phyloP scores from a whole-genome alignment of 2,329 filamentous ascomycete genomes.

The Penicillium fuscoglaucum region DNA sequence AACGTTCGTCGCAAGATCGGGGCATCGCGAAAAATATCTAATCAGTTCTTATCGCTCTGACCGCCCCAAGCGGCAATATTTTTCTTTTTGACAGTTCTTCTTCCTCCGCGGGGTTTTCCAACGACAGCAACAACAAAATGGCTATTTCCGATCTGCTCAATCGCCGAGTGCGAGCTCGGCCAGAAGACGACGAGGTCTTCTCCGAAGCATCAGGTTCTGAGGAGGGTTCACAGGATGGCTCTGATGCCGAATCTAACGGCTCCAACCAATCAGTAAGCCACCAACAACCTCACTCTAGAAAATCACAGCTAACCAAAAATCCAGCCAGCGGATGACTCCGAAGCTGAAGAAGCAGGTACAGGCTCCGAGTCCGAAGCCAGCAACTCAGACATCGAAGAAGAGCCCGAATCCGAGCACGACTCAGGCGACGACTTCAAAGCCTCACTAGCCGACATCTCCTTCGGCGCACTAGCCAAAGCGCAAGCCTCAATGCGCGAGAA shows the following conservation, averaged over 20 bases:
- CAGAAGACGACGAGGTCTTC: conserved; percentile 43
- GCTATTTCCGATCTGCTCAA: conserved; percentile 42
- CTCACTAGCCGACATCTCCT: conserved; percentile 67
- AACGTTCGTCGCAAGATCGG: background rate
- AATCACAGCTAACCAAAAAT: background rate
- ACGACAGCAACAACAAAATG: conserved; percentile 27
- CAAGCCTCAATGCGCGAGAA: conserved; percentile 64
- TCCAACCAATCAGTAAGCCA: conserved; percentile 21
- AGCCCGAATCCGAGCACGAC: conserved; percentile 26
- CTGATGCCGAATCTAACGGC: conserved; percentile 19
- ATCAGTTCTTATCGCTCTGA: conserved; percentile 23
- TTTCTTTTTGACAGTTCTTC: conserved; percentile 20
- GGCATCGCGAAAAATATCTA: conserved; percentile 21
- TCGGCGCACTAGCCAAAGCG: conserved; percentile 85
- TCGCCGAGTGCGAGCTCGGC: conserved; percentile 44
- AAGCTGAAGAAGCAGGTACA: conserved; percentile 18
- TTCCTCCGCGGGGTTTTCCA: conserved; percentile 11
- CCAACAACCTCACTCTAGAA: background rate
- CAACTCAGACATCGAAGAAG: conserved; percentile 36
- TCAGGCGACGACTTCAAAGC: conserved; percentile 38
- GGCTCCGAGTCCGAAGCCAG: conserved; percentile 40
- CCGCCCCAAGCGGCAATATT: conserved; percentile 33
- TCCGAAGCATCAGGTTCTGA: conserved; percentile 31
- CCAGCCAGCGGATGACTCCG: conserved; percentile 7
- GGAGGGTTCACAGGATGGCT: conserved; percentile 21